Evolutionary conservation across 352 stramenopile species (phyloP), one percentile per base, ranked within the genome.

Genomic region (Phytophthora uliginosa): DNA sequence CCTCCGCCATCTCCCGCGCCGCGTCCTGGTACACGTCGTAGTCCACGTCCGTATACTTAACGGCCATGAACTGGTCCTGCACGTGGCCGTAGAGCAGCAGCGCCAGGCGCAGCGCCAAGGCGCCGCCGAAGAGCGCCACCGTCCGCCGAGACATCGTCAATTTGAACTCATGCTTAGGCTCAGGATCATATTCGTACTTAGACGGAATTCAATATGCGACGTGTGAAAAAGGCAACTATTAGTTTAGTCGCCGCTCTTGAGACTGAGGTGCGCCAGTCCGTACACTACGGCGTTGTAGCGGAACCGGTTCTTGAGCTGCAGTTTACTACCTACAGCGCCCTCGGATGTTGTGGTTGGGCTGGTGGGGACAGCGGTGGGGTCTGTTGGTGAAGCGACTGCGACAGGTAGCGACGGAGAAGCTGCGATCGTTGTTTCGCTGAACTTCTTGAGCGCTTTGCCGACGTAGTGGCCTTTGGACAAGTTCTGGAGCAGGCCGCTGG

Each of bases 21-120:
- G 97, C 98, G 83, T 99, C 98, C 26, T 92, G 98, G 84, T 99
- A 99, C 22, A 99, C 98, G 52, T 98, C 87, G 81, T 99, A 99
- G 84, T 99, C 98, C 42, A 99, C 95, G 68, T 99, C 98, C 17
- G 98, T 99, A 78, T 99, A 99, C 66, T 98, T 98, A 62, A 97
- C 89, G 31, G 71, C 55, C 78, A 97, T 85, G 54, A 86, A 84
- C 1, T 70, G 70, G 64, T 97, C 91, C 71, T 97, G 91, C 52
- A 93, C 73, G 15, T 85, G 76, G 33, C 89, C 89, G 66, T 93
- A 96, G n/a, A 83, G 55, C 33, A 96, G 73, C 28, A 95, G 74
- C 64, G 66, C 78, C 22, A 96, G 62, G 4, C 90, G 90, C 66
- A 93, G 26, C 62, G 74, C 58, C 53, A 93, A 76, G 64, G 88